Evolutionary conservation across 176 grass and related monocot species (phyloP).

Genomic region (Triticum dicoccoides): DNA sequence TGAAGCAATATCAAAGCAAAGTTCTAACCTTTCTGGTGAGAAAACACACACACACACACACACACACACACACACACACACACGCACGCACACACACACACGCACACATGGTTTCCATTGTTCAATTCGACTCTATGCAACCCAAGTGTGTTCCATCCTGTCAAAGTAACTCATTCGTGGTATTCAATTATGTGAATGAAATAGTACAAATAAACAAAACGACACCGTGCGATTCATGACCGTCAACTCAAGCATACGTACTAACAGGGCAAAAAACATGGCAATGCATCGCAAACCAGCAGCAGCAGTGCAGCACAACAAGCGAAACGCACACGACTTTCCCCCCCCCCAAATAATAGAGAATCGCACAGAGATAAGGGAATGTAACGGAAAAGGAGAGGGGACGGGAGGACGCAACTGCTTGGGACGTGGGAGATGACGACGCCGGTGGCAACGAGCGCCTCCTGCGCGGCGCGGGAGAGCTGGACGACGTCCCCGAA

Average conservation of each 20-base stretch:
- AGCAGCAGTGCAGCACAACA: not conserved
- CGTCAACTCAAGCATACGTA: not conserved
- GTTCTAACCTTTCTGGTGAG: not conserved
- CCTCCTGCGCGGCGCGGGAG: constrained; percentile 57
- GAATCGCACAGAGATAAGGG: not conserved
- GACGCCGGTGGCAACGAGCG: constrained; percentile 67
- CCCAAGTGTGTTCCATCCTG: not conserved
- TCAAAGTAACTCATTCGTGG: not conserved
- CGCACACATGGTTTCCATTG: not conserved
- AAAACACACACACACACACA: not conserved
- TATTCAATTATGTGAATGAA: not conserved
- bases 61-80: not conserved
- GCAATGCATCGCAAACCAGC: not conserved
- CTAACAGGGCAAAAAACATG: not conserved
- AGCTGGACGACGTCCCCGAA: constrained; percentile 80
- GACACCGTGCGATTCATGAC: not conserved
- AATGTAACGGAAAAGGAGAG: not conserved
- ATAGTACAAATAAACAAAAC: not conserved
- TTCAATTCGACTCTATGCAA: not conserved
- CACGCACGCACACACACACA: not conserved
- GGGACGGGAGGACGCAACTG: constrained; percentile 43
- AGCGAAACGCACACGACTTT: constrained; percentile 6
- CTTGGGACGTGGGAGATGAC: constrained; percentile 72
- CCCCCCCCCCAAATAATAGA: not conserved
- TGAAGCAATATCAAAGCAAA: not conserved